Evolutionary conservation across 2,329 filamentous ascomycete genomes (phyloP).

Genomic region (Fusarium chlamydosporum): DNA sequence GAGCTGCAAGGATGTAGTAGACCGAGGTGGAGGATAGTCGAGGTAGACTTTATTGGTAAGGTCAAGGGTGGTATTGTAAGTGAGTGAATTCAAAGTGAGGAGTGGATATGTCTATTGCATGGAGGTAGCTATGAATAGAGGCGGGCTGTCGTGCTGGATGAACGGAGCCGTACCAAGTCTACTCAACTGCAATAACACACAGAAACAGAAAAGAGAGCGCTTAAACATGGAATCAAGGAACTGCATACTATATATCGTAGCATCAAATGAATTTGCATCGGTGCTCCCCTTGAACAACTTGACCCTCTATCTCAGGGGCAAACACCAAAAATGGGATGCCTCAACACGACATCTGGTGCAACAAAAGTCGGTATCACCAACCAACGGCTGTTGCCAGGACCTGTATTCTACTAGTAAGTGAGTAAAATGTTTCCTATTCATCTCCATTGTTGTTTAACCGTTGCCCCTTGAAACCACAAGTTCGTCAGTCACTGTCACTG

Average conservation of each 20-base stretch:
- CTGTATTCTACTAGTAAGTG: neutral
- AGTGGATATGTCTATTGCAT: neutral
- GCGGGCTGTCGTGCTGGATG: neutral
- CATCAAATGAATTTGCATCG: neutral
- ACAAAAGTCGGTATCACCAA: constrained; percentile 35
- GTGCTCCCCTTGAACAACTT: constrained; percentile 4
- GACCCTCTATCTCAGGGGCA: constrained; percentile 25
- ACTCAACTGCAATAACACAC: neutral
- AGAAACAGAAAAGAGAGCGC: neutral
- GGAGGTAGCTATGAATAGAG: no score
- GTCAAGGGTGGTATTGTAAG: neutral
- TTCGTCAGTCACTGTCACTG: constrained; percentile 24
- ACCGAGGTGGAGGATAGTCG: neutral
- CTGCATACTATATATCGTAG: neutral
- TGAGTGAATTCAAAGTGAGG: neutral
- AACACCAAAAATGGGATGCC: constrained; percentile 33
- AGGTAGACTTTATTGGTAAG: neutral
- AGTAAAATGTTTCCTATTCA: constrained; percentile 11
- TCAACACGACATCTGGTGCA: constrained; percentile 37
- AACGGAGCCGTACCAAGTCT: neutral
- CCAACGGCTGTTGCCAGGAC: constrained; percentile 31
- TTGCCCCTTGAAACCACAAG: constrained; percentile 42
- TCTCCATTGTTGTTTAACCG: constrained; percentile 19
- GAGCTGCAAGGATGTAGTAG: neutral
- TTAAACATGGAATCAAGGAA: no score